A percentile compares a stretch with the other conserved stretches of the same genome.
These are phyloP conservation scores for Corylus americana DNA, from an alignment of 306 rosid species.

Conservation along the genomic window DNA sequence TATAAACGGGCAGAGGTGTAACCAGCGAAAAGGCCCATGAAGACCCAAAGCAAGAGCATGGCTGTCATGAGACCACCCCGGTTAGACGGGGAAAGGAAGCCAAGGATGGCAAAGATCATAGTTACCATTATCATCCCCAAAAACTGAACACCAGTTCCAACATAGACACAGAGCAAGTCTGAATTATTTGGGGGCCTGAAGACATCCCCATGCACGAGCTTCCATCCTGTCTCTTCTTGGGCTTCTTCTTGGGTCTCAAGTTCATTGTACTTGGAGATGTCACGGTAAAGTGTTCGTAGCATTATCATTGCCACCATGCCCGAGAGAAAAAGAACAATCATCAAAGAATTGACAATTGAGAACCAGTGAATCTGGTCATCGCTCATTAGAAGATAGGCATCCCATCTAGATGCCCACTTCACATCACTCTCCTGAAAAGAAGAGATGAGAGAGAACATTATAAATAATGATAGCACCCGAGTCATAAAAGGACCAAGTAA, in stretches of 20 bases:
- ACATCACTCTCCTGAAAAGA: conserved; percentile 79
- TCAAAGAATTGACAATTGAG: conserved; percentile 90
- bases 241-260: conserved; percentile 99
- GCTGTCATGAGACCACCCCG: conserved; percentile 98
- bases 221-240: conserved; percentile 99
- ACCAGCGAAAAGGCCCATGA: conserved; percentile 98
- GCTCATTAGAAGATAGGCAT: conserved; percentile 91
- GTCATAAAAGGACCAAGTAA: not conserved
- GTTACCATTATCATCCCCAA: conserved; percentile 91
- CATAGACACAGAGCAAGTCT: conserved; percentile 84
- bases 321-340: conserved; percentile 98
- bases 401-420: conserved; percentile 99
- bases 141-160: conserved; percentile 95
- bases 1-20: conserved; percentile 80
- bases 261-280: conserved; percentile 92
- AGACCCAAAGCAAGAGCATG: conserved; percentile 93
- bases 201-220: conserved; percentile 98
- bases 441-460: conserved; percentile 26
- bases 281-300: conserved; percentile 97
- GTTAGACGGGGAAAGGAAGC: conserved; percentile 97
- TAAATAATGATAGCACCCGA: conserved; percentile 24
- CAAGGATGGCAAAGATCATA: conserved; percentile 94
- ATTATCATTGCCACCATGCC: conserved; percentile 99
- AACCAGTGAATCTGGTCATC: conserved; percentile 99
- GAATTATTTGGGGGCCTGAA: conserved; percentile 86